Conservation (phyloP, 2,329 filamentous ascomycete species). For the Ascochyta pisi region DNA sequence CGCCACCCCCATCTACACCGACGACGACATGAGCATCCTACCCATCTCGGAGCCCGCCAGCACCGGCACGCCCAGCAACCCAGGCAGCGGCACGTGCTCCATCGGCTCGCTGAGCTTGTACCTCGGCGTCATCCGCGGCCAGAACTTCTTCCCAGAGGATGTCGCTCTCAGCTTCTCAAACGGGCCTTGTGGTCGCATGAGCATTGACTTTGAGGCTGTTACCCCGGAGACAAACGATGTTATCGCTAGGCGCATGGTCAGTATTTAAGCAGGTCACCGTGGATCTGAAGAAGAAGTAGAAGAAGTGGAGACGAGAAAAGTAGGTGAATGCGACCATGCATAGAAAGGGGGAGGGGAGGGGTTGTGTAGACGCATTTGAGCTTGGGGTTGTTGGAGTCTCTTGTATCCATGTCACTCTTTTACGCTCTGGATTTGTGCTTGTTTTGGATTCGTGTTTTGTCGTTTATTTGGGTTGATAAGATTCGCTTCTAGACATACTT, state of each 20-base stretch:
- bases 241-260: background rate
- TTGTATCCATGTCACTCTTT: conserved; percentile 31
- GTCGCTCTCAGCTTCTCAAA: conserved; percentile 29
- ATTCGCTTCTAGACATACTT: conserved; percentile 14
- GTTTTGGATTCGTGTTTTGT: background rate
- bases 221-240: background rate
- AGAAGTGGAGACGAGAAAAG: background rate
- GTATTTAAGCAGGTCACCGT: background rate
- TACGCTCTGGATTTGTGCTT: conserved; percentile 19
- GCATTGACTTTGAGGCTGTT: conserved; percentile 8
- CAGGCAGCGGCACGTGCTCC: conserved; percentile 1
- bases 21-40: conserved; percentile 5
- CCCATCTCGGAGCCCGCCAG: conserved; percentile 1
- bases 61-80: conserved; percentile 5
- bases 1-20: conserved; percentile 7
- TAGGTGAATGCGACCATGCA: background rate
- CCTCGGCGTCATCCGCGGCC: conserved; percentile 29
- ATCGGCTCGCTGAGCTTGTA: conserved; percentile 25
- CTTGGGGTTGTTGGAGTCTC: background rate
- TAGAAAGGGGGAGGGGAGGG: background rate
- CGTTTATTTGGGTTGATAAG: background rate
- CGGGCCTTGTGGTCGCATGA: conserved; percentile 33
- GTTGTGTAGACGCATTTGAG: background rate
- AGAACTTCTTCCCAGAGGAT: conserved; percentile 21
- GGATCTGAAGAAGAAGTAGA: background rate